A percentile compares a stretch with the other conserved stretches of the same genome.
Evolutionary conservation across 768 basidiomycete species (phyloP).

Genomic region (Nidularia sp.): DNA sequence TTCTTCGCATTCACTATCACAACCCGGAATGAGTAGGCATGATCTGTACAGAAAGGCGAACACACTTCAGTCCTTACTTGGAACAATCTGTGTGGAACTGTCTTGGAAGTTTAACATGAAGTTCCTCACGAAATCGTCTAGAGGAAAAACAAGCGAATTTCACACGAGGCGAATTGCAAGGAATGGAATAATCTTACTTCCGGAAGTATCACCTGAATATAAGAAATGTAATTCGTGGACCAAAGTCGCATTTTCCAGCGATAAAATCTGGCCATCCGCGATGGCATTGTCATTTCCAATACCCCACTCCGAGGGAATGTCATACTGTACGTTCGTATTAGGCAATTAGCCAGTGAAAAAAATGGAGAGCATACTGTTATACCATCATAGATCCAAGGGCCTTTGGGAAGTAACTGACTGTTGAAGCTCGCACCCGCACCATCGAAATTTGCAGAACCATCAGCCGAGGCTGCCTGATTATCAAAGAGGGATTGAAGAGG

Average conservation of each 20-base stretch:
- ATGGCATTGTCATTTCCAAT: slow-evolving; percentile 37
- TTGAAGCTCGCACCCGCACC: slow-evolving; percentile 32
- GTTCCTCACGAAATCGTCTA: slow-evolving; percentile 23
- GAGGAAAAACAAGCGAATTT: no score
- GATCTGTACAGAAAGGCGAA: not conserved
- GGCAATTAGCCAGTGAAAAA: not conserved
- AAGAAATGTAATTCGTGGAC: slow-evolving; percentile 46
- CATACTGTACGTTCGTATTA: slow-evolving; percentile 24
- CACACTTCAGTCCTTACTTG: slow-evolving; percentile 18
- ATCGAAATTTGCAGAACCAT: slow-evolving; percentile 38
- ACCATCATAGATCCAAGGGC: slow-evolving; percentile 32
- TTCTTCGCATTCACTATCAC: slow-evolving; percentile 37
- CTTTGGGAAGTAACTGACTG: slow-evolving; percentile 33
- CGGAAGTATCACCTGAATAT: slow-evolving; percentile 36
- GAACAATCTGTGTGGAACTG: slow-evolving; percentile 23
- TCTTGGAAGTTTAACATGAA: slow-evolving; percentile 35
- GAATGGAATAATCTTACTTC: slow-evolving; percentile 17
- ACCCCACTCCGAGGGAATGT: slow-evolving; percentile 39
- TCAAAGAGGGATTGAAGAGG: slow-evolving; percentile 25
- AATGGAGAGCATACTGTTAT: slow-evolving; percentile 24
- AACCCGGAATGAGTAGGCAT: no score
- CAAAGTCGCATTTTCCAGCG: slow-evolving; percentile 22
- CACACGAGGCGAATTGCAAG: no score
- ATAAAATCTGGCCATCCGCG: slow-evolving; percentile 34
- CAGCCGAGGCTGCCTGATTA: slow-evolving; percentile 38